Percentiles rank a stretch among this genome's conserved stretches.
These are phyloP conservation scores for Ziziphus jujuba DNA, from an alignment of 306 rosid species.

Conservation along the genomic window DNA sequence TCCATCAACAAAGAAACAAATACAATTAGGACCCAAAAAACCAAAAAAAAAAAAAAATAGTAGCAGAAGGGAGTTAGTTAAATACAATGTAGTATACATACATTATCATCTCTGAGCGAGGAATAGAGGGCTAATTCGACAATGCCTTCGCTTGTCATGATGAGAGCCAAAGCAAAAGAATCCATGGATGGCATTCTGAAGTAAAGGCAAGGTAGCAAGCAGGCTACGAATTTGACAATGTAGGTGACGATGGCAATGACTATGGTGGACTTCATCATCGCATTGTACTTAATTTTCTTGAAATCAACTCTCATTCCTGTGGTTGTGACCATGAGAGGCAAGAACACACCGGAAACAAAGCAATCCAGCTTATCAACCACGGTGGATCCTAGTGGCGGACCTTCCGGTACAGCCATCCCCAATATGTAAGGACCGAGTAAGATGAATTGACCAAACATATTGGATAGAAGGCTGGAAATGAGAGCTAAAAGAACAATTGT, in stretches of 20 bases:
- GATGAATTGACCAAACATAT: constrained; percentile 14
- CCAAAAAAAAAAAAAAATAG: neutral
- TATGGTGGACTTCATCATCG: constrained; percentile 8
- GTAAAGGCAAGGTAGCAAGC: constrained; percentile 29
- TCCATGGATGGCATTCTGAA: constrained; percentile 45
- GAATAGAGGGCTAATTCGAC: constrained; percentile 47
- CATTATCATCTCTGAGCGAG: constrained; percentile 25
- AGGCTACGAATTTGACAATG: constrained; percentile 32
- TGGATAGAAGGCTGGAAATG: constrained; percentile 2
- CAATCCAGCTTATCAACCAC: constrained; percentile 45
- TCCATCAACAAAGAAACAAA: neutral
- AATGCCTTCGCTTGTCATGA: constrained; percentile 53
- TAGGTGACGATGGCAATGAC: constrained; percentile 14
- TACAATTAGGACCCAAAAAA: neutral
- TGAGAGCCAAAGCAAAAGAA: constrained; percentile 40
- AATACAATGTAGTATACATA: constrained; percentile 9
- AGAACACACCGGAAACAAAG: constrained; percentile 38
- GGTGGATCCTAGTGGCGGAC: constrained; percentile 68
- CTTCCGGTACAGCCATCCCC: constrained; percentile 68
- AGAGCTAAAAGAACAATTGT: constrained; percentile 24
- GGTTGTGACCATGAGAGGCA: constrained; percentile 51
- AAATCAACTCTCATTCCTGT: constrained; percentile 51
- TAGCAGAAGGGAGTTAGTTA: neutral
- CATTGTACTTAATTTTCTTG: neutral
- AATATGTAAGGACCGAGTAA: constrained; percentile 45